Base-by-base conservation (phyloP, 2,329 filamentous ascomycete species). In the Penicillium nordicum region DNA sequence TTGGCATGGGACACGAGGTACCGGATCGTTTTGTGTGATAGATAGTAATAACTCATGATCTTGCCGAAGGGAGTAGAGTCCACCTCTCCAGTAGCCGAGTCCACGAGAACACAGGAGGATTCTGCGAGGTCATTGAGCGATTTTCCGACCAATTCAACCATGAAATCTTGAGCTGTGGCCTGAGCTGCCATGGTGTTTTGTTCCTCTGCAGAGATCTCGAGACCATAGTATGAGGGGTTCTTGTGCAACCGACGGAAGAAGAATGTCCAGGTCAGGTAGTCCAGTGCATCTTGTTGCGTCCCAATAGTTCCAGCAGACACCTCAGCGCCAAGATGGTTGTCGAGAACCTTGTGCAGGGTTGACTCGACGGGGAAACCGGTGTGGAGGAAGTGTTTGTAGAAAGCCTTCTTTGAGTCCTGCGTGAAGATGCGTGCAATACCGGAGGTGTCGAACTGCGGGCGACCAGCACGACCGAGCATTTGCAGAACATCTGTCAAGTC, bases 31-130 rank as follows among this genome's bases (percentile, higher is more conserved):
- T 89, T 89, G 78, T 99, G 94, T 0, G 92, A 95, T 46, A 94
- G 86, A 71, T 99, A 99, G 81, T 99, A 99, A 80, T 97, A 99
- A 73, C 90, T 96, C 91, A 97, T 97, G 69, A 99, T 97, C 78
- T 96, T 97, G 67, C 94, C 94, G 7, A 97, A 82, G 0, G 93
- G 88, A 0, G 94, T 97, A 0, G 93, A 80, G 65, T 96, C 89
- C 29, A 99, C 87, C 64, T 96, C 89, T 42, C 93, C 93, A 62
- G 94, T 96, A 4, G 73, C 71, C 43, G 88, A 87, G 67, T 90
- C 88, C 3, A 95, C 82, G 18, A 87, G 82, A 16, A 96, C 85
- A 76, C 94, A 99, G 52, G 87, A 88, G 2, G 92, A 97, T 60
- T 89, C 83, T 0, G 88, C 88, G 5, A 99, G 83, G 69, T 96